Conservation (phyloP, 1,284 basidiomycete genomes). For the Cutaneotrichosporon sp. region DNA sequence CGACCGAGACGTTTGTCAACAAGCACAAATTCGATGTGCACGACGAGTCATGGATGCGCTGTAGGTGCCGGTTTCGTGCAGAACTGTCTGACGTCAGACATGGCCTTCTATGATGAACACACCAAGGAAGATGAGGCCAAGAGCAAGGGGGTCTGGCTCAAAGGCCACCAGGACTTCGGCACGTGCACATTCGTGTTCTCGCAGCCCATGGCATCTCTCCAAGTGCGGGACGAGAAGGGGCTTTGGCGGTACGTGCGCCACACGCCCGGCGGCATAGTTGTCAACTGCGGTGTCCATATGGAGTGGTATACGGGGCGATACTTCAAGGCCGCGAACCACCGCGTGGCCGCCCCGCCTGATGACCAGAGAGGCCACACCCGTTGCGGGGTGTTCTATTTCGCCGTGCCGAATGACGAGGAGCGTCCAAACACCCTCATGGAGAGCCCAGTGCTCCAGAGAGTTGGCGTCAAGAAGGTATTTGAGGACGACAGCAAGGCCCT, state of each 20-base stretch:
- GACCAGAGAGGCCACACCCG: conserved; percentile 47
- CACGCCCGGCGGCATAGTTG: conserved; percentile 25
- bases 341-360: conserved; percentile 45
- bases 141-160: conserved; percentile 23
- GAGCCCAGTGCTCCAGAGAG: conserved; percentile 29
- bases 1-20: conserved; percentile 23
- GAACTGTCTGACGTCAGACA: conserved; percentile 5
- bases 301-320: conserved; percentile 31
- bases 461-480: conserved; percentile 15
- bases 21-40: conserved; percentile 22
- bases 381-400: conserved; percentile 49
- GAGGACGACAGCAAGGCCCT: conserved; percentile 18
- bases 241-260: conserved; percentile 24
- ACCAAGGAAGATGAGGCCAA: conserved; percentile 22
- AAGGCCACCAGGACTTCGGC: conserved; percentile 27
- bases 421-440: conserved; percentile 37
- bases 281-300: conserved; percentile 29
- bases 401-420: conserved; percentile 46
- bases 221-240: conserved; percentile 21
- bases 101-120: conserved; percentile 28
- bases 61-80: neutral
- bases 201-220: conserved; percentile 25
- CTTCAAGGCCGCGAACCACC: conserved; percentile 46
- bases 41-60: conserved; percentile 27
- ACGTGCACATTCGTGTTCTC: conserved; percentile 14